A percentile compares a stretch with the other conserved stretches of the same genome.
These are phyloP conservation scores for Cyberlindnera galapagoensis DNA, from an alignment of 805 yeast genomes.

Conservation along the genomic window DNA sequence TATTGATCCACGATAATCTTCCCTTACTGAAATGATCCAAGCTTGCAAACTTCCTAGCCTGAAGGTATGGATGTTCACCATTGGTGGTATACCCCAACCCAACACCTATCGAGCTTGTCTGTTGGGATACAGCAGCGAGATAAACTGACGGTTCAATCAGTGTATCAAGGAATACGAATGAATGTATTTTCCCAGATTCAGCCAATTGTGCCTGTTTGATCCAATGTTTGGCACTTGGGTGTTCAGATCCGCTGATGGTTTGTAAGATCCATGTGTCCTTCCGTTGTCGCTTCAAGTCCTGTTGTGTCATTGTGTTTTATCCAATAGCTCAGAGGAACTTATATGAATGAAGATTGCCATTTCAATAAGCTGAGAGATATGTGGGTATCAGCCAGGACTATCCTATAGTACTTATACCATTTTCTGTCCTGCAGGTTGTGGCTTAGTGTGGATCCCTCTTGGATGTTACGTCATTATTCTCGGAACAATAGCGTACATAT, in stretches of 20 bases:
- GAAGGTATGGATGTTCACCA: conserved; percentile 33
- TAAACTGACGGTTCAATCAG: conserved; percentile 33
- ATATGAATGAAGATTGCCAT: too few relatives aligned
- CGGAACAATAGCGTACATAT: too few relatives aligned
- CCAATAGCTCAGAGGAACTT: neutral
- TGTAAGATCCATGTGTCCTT: conserved; percentile 2
- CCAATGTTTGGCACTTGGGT: conserved; percentile 31
- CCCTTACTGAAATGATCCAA: conserved; percentile 35
- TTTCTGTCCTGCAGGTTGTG: neutral
- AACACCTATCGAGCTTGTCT: conserved; percentile 28
- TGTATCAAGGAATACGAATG: conserved; percentile 30
- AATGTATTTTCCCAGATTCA: conserved; percentile 30
- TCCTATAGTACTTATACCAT: conserved; percentile 1
- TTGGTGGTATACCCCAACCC: conserved; percentile 28
- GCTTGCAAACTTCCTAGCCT: conserved; percentile 33
- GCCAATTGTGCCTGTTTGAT: conserved; percentile 26
- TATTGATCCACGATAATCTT: conserved; percentile 37
- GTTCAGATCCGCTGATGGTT: conserved; percentile 2
- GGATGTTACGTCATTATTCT: too few relatives aligned
- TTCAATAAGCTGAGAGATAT: too few relatives aligned
- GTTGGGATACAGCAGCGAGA: conserved; percentile 29
- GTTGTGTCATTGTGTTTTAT: neutral
- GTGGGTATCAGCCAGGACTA: neutral
- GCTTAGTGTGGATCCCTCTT: too few relatives aligned
- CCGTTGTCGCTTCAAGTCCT: conserved; percentile 3